Conservation (phyloP, 768 basidiomycete species). For the Rhodotorula sphaerocarpa region DNA sequence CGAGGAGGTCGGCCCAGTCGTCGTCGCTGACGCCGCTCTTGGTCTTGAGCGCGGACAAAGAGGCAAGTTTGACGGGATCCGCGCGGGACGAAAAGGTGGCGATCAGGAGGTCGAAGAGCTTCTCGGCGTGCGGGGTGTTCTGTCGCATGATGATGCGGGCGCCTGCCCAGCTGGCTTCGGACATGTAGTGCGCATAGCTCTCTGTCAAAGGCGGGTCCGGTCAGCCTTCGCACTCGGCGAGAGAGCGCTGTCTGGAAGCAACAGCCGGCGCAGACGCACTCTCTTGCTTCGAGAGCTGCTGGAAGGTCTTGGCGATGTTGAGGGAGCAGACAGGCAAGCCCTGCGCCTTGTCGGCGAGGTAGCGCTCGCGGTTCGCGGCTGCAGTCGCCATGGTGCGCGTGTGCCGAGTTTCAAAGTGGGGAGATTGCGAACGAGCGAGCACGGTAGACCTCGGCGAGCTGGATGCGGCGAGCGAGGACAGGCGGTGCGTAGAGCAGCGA, state of each 20-base stretch:
- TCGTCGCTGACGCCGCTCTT: constrained; percentile 52
- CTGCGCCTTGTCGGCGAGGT: constrained; percentile 59
- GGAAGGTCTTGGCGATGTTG: constrained; percentile 60
- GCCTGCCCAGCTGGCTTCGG: constrained; percentile 62
- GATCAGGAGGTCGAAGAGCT: constrained; percentile 39
- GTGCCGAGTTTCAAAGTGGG: too few relatives aligned
- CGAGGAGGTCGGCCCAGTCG: constrained; percentile 63
- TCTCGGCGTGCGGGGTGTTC: constrained; percentile 14
- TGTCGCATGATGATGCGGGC: constrained; percentile 57
- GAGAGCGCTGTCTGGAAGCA: too few relatives aligned
- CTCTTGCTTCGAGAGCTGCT: constrained; percentile 55
- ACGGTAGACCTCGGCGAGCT: too few relatives aligned
- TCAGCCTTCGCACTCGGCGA: too few relatives aligned
- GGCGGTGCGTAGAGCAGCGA: too few relatives aligned
- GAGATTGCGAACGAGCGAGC: too few relatives aligned
- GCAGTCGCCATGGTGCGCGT: not conserved
- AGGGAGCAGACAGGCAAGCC: constrained; percentile 63
- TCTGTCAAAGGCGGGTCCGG: too few relatives aligned
- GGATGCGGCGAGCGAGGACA: too few relatives aligned
- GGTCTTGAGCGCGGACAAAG: constrained; percentile 53
- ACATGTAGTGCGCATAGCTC: constrained; percentile 61
- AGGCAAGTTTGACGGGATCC: constrained; percentile 34
- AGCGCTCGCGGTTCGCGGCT: constrained; percentile 44
- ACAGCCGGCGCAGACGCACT: too few relatives aligned
- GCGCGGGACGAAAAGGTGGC: constrained; percentile 24